These are phyloP conservation scores for Xylariaceae sp. DNA, from an alignment of 2,329 filamentous ascomycete species.

Conservation along the genomic window DNA sequence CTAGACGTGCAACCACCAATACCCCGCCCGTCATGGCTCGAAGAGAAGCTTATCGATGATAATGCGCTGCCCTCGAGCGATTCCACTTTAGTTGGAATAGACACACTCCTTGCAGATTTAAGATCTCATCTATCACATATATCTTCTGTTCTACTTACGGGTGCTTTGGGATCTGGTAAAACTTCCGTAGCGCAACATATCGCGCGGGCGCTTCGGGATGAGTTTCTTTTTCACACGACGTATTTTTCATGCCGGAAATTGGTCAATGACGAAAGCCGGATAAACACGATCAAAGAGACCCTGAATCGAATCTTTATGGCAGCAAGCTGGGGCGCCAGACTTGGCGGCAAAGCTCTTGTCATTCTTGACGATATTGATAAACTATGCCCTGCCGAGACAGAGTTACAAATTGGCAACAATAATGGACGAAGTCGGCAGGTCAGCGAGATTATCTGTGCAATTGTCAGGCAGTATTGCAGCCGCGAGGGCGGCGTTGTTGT, in stretches of 20 bases:
- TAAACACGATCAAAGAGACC: conserved; percentile 88
- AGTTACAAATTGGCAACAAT: conserved; percentile 88
- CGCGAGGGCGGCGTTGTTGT: conserved; percentile 79
- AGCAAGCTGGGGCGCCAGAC: conserved; percentile 85
- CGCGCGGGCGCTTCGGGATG: conserved; percentile 67
- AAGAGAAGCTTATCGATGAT: conserved; percentile 45
- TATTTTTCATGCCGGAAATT: conserved; percentile 87
- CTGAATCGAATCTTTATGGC: conserved; percentile 80
- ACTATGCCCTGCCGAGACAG: conserved; percentile 88
- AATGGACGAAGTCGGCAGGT: conserved; percentile 90
- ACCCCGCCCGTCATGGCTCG: conserved; percentile 58
- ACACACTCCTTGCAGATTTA: conserved; percentile 69
- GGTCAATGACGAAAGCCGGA: conserved; percentile 84
- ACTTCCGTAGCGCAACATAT: conserved; percentile 75
- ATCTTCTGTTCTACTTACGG: conserved; percentile 86
- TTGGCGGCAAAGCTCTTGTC: conserved; percentile 80
- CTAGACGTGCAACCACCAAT: conserved; percentile 77
- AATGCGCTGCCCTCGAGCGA: conserved; percentile 51
- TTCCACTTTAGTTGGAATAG: conserved; percentile 77
- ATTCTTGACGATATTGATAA: conserved; percentile 92
- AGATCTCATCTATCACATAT: conserved; percentile 75
- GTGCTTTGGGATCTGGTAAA: conserved; percentile 87
- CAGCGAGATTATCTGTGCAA: conserved; percentile 81
- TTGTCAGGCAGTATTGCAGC: conserved; percentile 80
- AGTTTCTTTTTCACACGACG: conserved; percentile 74